Base-by-base conservation (phyloP, 495 filamentous ascomycete species). In the Arthonia radiata region DNA sequence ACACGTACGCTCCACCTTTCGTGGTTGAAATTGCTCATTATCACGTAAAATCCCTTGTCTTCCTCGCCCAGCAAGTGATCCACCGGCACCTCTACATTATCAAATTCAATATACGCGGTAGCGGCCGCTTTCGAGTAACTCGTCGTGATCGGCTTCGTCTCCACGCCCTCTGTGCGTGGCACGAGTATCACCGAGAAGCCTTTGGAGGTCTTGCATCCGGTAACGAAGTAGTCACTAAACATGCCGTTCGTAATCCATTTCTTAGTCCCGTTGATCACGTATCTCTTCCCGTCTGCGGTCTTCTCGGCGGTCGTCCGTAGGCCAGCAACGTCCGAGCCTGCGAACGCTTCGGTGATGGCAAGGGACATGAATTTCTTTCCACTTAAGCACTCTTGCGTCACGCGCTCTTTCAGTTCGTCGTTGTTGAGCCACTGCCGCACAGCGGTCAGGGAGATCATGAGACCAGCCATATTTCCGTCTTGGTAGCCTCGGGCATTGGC, bases 171-270 rank as follows among this genome's bases (percentile, higher is more conserved):
- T 25, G 59, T 58, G 30, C 75, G 61, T 31, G 67, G 61, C 32
- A 90, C 71, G 28, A 90, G 50, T 1, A 90, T 47, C 5, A 90
- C 77, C 2, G 63, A 67, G 32, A 82, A 67, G 13, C 75, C 79
- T 51, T 83, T 83, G 25, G 67, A 70, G 2, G 79, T 90, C 37
- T 64, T 65, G 42, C 79, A 80, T 18, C 68, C 78, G 11, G 63
- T 67, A 26, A 83, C 73, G 41, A 89, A 89, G 51, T 81, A 83
- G 45, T 83, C 76, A 36, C 54, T 56, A 46, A 67, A 83, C 49
- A 68, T 67, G 32, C 77, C 79, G 55, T 90, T 90, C 21, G 79
- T 90, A 50, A 83, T 83, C 77, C 78, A 89, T 51, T 83, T 83
- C 59, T 83, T 89, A 37, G 75, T 83, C 32, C 78, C 78, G 46